phyloP scores from a whole-genome alignment of 768 basidiomycete species.

The Rhodosporidiobolus odoratus region DNA sequence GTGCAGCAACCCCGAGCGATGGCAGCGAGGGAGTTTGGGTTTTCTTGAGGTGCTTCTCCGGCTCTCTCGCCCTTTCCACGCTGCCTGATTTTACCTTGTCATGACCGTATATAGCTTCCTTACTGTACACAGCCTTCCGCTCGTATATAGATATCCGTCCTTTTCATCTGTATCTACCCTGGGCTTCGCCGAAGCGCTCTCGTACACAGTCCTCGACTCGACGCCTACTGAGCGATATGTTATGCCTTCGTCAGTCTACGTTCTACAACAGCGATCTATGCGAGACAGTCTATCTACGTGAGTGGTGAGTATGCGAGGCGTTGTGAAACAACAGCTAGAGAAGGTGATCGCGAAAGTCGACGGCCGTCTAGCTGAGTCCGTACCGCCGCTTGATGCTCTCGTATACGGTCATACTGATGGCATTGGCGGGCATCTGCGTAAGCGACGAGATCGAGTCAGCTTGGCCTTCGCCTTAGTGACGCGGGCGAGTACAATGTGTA shows the following conservation, averaged over 20 bases:
- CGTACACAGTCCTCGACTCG: neutral
- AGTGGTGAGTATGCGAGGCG: neutral
- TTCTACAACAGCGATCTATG: constrained; percentile 3
- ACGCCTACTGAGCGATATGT: neutral
- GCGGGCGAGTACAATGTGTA: neutral
- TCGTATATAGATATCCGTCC: neutral
- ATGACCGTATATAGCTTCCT: too few species aligned
- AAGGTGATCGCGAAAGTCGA: too few species aligned
- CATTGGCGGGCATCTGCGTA: constrained; percentile 38
- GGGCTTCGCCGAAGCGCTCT: too few species aligned
- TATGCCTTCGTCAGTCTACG: neutral
- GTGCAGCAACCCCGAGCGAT: too few species aligned
- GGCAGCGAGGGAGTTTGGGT: too few species aligned
- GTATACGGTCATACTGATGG: constrained; percentile 37
- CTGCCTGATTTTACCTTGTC: too few species aligned
- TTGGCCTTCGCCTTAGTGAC: neutral
- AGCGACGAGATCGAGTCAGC: neutral
- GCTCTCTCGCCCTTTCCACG: too few species aligned
- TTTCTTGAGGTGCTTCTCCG: too few species aligned
- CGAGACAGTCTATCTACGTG: neutral
- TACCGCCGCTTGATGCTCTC: constrained; percentile 37
- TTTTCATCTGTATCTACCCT: neutral
- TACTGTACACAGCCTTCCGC: neutral
- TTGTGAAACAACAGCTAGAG: neutral
- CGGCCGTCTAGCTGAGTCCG: constrained; percentile 11